Evolutionary conservation across 2,329 filamentous ascomycete genomes (phyloP), one percentile per base, ranked within the genome.

Genomic region (Stachybotrys chartarum): DNA sequence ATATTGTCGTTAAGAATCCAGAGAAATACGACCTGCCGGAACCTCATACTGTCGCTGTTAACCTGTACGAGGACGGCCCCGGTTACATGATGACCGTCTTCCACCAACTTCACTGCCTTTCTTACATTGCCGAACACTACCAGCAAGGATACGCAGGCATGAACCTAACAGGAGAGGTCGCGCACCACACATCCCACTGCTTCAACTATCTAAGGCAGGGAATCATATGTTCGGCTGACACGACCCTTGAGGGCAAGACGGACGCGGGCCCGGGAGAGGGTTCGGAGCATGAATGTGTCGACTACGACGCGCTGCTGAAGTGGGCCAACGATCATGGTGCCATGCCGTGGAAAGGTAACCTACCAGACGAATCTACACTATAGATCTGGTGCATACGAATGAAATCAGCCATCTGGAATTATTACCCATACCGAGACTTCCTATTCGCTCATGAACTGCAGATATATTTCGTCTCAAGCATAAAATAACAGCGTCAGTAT

Each of bases 181-280:
- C 46, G 12, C 46, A 48, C 46, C 73, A 75, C 57, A 74, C 70
- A 60, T 65, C 53, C 7, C 56, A 75, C 60, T 74, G 72, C 61
- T 68, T 75, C 56, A 70, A 72, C 55, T 74, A 75, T 51, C 63
- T 75, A 56, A 64, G 72, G 7, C 71, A 74, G 55, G 67, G 68
- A 3, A 68, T 72, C 55, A 72, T 74, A 70, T 74, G 72, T 47
- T 64, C 64, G 8, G 68, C 66, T 1, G 58, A 60, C 32, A 45
- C 55, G 39, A 60, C 56, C 2, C 49, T 60, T 2, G 58, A 60
- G 53, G 46, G 46, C 46, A 16, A 14, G 12, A 48, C 46, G 18
- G 18, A 48, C 10, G 46, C 11, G 17, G 46, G 46, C 7, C 46
- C 46, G 10, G 46, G 46, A 48, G 46, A 48, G 18, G 46, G 46